A percentile compares a stretch with the other conserved stretches of the same genome.
Evolutionary conservation across 176 grass and related monocot species (phyloP).

Genomic region (Carex pumila): DNA sequence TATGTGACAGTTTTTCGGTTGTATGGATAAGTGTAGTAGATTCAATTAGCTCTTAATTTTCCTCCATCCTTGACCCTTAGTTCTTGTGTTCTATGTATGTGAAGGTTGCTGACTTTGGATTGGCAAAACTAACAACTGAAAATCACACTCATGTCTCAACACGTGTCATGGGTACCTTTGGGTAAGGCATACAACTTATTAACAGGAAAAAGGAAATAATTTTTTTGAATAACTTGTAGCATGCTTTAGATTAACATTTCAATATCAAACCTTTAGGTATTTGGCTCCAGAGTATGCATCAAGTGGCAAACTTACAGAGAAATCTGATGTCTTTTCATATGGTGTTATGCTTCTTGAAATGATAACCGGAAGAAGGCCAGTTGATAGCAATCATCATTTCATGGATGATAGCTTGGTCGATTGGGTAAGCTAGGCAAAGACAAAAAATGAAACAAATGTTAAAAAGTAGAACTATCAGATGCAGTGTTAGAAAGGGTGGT

Average conservation of each 20-base stretch:
- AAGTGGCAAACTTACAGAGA: conserved; percentile 67
- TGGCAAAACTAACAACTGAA: conserved; percentile 56
- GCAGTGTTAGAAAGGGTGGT: background rate
- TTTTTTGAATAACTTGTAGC: background rate
- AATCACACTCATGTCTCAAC: conserved; percentile 58
- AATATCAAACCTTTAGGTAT: conserved; percentile 26
- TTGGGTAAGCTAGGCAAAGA: conserved; percentile 33
- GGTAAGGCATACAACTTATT: conserved; percentile 22
- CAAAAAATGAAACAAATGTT: background rate
- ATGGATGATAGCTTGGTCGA: conserved; percentile 60
- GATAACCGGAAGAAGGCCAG: conserved; percentile 49
- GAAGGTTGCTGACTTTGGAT: conserved; percentile 69
- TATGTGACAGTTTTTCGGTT: background rate
- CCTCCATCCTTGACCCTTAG: background rate
- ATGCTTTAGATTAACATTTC: background rate
- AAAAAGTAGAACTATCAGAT: no score
- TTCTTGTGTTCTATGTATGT: background rate
- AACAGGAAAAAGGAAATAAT: background rate
- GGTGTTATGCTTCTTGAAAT: conserved; percentile 69
- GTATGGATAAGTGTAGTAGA: background rate
- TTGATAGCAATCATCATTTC: conserved; percentile 24
- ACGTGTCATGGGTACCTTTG: conserved; percentile 74
- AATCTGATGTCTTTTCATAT: conserved; percentile 68
- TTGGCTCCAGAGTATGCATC: conserved; percentile 69
- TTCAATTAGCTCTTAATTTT: background rate